phyloP scores from a whole-genome alignment of 2,329 filamentous ascomycete species.

The Neonectria punicea region DNA sequence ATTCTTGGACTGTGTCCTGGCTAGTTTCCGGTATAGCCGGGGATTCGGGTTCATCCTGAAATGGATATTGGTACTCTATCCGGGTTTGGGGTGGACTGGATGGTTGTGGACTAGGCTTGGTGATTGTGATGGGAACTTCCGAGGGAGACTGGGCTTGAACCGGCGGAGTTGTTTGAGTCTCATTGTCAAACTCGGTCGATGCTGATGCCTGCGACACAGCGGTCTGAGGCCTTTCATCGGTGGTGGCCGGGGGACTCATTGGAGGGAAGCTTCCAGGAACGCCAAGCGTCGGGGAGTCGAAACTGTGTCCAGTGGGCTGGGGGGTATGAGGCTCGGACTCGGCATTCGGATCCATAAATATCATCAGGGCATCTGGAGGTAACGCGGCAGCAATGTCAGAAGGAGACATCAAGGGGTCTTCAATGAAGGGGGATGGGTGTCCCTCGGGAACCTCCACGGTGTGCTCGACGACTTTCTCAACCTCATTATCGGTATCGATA shows the following conservation, averaged over 20 bases:
- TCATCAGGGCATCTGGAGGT: constrained; percentile 36
- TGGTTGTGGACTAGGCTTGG: constrained; percentile 45
- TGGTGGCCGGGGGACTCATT: constrained; percentile 49
- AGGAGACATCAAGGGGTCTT: constrained; percentile 34
- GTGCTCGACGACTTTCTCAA: constrained; percentile 22
- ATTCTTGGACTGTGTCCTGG: constrained; percentile 32
- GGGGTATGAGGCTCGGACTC: constrained; percentile 22
- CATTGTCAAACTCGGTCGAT: constrained; percentile 78
- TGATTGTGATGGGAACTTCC: constrained; percentile 40
- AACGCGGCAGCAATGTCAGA: constrained; percentile 37
- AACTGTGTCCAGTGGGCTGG: constrained; percentile 28
- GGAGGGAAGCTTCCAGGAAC: constrained; percentile 71
- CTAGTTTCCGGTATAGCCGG: constrained; percentile 25
- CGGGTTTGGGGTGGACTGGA: constrained; percentile 42
- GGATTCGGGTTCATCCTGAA: constrained; percentile 56
- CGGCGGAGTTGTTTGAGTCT: constrained; percentile 70
- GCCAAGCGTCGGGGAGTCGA: constrained; percentile 74
- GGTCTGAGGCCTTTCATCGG: constrained; percentile 65
- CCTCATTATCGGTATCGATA: constrained; percentile 20
- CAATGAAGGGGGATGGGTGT: constrained; percentile 31
- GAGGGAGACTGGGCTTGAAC: constrained; percentile 46
- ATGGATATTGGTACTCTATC: constrained; percentile 62
- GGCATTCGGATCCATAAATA: constrained; percentile 26
- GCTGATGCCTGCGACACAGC: constrained; percentile 69
- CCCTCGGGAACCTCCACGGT: constrained; percentile 22